Evolutionary conservation across 768 basidiomycete species (phyloP), one percentile per base, ranked within the genome.

Genomic region (Saitozyma sp.): DNA sequence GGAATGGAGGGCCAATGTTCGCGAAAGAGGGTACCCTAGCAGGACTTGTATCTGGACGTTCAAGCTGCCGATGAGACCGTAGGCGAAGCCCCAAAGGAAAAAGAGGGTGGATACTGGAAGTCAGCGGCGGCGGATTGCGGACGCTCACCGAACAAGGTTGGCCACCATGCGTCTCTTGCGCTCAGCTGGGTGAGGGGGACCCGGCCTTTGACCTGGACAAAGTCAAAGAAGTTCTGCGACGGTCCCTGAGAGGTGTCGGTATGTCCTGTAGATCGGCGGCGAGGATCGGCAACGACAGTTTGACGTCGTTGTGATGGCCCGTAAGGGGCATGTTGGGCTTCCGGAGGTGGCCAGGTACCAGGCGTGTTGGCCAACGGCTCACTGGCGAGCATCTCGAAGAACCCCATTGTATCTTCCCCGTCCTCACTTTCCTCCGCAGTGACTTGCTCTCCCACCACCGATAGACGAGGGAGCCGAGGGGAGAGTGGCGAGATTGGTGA

Each of bases 11-110:
- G 67, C 71, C 37, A 78, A 54, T 14, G 56, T 62, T 54, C 68
- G 61, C 8, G 58, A 52, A 5, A 64, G 61, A 11, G 64, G 16
- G 56, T 72, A 76, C n/a, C 60, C 59, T 1, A 76, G 62, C n/a
- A 75, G 51, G 9, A 41, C 43, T 45, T 70, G 69, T 51, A 76
- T 76, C 48, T 70, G 56, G 16, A 63, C 64, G 57, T 70, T 78
- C 41, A 78, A 62, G 1, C 68, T 75, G 0, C 77, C 77, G 8
- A 78, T 63, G 6, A 78, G 66, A 17, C 77, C 77, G 50, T 76
- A 76, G 2, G 71, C 70, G 63, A 76, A 75, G 9, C 77, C 77
- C 77, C 77, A 78, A 10, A 75, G 46, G 67, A 76, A 69, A 66
- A 76, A 76, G 14, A 78, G 70, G 50, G 56, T 69, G 9, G 73